These are phyloP conservation scores for Solanum habrochaites DNA, from an alignment of 257 asterid species.

Conservation along the genomic window DNA sequence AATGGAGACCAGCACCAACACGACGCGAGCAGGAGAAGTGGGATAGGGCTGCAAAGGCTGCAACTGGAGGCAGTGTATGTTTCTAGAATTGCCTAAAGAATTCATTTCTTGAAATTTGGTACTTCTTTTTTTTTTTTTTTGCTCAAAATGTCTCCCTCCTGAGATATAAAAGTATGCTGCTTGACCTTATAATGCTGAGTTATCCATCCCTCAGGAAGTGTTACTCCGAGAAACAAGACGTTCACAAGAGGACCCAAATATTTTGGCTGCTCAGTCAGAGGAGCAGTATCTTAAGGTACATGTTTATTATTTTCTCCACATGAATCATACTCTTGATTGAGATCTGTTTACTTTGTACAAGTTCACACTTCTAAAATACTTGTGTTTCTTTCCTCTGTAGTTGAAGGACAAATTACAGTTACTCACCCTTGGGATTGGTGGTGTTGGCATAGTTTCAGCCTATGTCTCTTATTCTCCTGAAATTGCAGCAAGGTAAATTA, in stretches of 20 bases:
- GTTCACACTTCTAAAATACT: not conserved
- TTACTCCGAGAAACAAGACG: constrained; percentile 62
- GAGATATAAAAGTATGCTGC: not conserved
- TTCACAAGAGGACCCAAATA: constrained; percentile 66
- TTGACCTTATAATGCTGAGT: not conserved
- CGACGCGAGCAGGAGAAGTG: constrained; percentile 95
- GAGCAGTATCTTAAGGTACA: constrained; percentile 76
- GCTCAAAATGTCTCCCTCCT: not conserved
- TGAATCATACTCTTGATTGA: not conserved
- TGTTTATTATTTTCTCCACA: not conserved
- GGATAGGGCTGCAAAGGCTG: constrained; percentile 81
- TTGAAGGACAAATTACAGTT: constrained; percentile 70
- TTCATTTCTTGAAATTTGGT: not conserved
- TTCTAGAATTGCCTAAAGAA: not conserved
- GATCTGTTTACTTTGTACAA: not conserved
- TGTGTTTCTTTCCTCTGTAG: constrained; percentile 23
- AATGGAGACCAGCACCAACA: constrained; percentile 89
- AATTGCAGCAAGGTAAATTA: constrained; percentile 61
- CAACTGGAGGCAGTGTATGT: constrained; percentile 93
- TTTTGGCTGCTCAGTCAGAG: constrained; percentile 75
- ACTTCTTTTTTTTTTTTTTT: not conserved
- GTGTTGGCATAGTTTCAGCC: constrained; percentile 68
- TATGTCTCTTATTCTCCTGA: constrained; percentile 73
- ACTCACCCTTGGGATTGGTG: constrained; percentile 73
- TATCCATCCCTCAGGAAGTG: constrained; percentile 44